These are phyloP conservation scores for Fraxinus albicans DNA, from an alignment of 305 asterid species.

Conservation along the genomic window DNA sequence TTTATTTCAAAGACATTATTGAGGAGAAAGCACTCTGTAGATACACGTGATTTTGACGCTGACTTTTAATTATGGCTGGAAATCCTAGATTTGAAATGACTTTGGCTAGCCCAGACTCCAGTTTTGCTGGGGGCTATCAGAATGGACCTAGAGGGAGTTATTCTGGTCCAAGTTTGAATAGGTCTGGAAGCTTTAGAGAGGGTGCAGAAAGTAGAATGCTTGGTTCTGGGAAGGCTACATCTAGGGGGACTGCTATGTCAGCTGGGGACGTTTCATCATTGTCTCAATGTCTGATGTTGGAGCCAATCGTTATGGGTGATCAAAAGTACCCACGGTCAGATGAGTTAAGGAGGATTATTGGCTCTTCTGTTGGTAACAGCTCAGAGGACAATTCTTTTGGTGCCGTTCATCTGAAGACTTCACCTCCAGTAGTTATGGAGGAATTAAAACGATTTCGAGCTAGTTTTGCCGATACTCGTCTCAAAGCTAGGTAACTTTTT, in stretches of 20 bases:
- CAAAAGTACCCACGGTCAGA: slow-evolving; percentile 46
- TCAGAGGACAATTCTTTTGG: slow-evolving; percentile 67
- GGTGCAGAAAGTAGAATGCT: slow-evolving; percentile 57
- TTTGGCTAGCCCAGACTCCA: slow-evolving; percentile 70
- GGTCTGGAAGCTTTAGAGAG: slow-evolving; percentile 85
- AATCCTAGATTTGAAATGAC: slow-evolving; percentile 66
- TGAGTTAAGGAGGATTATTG: slow-evolving; percentile 73
- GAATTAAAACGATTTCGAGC: slow-evolving; percentile 68
- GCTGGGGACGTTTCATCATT: slow-evolving; percentile 56
- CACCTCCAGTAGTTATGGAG: slow-evolving; percentile 63
- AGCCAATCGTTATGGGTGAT: slow-evolving; percentile 66
- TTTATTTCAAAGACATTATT: neutral
- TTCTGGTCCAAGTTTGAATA: slow-evolving; percentile 59
- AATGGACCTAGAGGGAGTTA: slow-evolving; percentile 61
- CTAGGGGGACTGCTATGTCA: slow-evolving; percentile 49
- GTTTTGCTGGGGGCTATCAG: slow-evolving; percentile 63
- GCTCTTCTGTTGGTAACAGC: slow-evolving; percentile 54
- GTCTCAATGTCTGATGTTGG: slow-evolving; percentile 72
- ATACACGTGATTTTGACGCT: slow-evolving; percentile 33
- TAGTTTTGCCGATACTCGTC: slow-evolving; percentile 55
- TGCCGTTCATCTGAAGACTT: slow-evolving; percentile 58
- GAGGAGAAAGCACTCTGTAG: slow-evolving; percentile 24
- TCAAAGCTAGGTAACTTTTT: slow-evolving; percentile 66
- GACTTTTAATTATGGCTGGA: slow-evolving; percentile 64
- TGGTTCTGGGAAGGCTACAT: slow-evolving; percentile 61